Conservation (phyloP, 371 early-diverging fungal genomes). For the Phascolomyces articulosus region DNA sequence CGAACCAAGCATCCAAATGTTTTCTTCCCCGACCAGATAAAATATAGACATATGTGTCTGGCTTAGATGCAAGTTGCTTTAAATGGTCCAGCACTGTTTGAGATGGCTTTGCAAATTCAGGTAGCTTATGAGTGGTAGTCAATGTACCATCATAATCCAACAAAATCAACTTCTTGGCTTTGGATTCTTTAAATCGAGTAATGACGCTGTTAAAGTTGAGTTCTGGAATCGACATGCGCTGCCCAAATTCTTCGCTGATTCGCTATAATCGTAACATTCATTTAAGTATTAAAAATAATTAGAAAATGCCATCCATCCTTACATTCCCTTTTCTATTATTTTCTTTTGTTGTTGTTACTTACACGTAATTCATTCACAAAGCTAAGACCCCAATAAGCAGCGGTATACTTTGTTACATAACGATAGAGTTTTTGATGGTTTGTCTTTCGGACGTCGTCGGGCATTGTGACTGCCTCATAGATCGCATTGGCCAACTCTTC, state of each 20-base stretch:
- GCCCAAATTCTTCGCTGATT: conserved; percentile 73
- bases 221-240: conserved; percentile 71
- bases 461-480: conserved; percentile 93
- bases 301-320: too few species aligned
- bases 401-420: conserved; percentile 97
- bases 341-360: conserved; percentile 10
- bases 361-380: conserved; percentile 89
- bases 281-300: neutral
- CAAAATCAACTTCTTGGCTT: conserved; percentile 72
- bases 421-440: conserved; percentile 92
- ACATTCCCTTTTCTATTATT: too few species aligned
- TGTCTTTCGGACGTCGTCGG: conserved; percentile 72
- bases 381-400: conserved; percentile 97
- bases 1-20: conserved; percentile 91
- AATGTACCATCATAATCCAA: conserved; percentile 97
- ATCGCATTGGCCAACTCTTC: conserved; percentile 94
- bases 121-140: conserved; percentile 80
- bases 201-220: conserved; percentile 53
- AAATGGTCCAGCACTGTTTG: conserved; percentile 69
- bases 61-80: conserved; percentile 66
- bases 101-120: conserved; percentile 89
- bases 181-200: conserved; percentile 40
- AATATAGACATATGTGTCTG: conserved; percentile 92
- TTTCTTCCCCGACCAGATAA: conserved; percentile 86
- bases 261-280: conserved; percentile 31